phyloP scores from a whole-genome alignment of 495 filamentous ascomycete species.

The Tuber melanosporum region DNA sequence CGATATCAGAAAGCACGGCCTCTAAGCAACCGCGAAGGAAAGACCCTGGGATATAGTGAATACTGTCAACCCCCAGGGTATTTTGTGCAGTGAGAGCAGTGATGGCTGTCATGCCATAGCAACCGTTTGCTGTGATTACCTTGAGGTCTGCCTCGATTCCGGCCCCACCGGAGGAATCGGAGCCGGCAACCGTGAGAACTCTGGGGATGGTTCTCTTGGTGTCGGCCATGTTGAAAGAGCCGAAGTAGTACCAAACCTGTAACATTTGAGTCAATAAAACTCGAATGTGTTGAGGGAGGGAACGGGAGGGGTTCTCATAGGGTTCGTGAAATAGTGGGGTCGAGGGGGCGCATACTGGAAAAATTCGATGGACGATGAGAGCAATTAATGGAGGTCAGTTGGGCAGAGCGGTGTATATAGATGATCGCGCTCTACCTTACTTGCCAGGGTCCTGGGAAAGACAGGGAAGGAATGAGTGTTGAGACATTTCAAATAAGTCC shows the following conservation, averaged over 20 bases:
- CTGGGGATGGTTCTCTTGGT: constrained; percentile 26
- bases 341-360: neutral
- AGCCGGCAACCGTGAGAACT: constrained; percentile 77
- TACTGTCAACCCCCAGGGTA: constrained; percentile 72
- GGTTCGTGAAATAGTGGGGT: constrained; percentile 1
- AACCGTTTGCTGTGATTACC: constrained; percentile 81
- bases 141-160: constrained; percentile 97
- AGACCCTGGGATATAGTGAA: constrained; percentile 68
- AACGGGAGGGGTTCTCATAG: neutral
- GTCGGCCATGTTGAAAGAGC: constrained; percentile 8
- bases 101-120: constrained; percentile 94
- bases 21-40: constrained; percentile 82
- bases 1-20: constrained; percentile 73
- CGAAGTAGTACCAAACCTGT: neutral
- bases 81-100: constrained; percentile 94
- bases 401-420: neutral
- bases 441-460: neutral
- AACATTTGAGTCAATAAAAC: neutral
- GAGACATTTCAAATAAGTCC: neutral
- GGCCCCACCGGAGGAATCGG: constrained; percentile 79
- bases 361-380: neutral
- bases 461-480: neutral
- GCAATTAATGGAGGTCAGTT: neutral
- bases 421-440: neutral
- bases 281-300: neutral